Percentiles rank a stretch among this genome's conserved stretches.
Evolutionary conservation across 352 stramenopile species (phyloP).

Genomic region (Pythium brachiatum): DNA sequence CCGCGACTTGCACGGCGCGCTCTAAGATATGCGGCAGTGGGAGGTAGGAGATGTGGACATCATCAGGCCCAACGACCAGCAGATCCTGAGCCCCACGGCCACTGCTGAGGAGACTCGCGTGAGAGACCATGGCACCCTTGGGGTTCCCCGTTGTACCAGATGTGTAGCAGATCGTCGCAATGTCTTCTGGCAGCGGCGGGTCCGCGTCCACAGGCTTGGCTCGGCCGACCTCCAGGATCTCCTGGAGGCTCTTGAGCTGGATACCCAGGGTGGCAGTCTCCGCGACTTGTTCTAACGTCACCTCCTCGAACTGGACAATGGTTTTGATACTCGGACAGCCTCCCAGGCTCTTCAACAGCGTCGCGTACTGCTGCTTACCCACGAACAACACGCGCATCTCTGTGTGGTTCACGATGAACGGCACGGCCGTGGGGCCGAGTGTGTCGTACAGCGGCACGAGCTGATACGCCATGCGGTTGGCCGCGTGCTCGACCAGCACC

Average conservation of each 20-base stretch:
- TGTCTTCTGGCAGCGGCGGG: conserved; percentile 50
- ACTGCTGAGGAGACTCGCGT: conserved; percentile 49
- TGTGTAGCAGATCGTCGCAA: conserved; percentile 92
- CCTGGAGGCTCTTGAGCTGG: conserved; percentile 32
- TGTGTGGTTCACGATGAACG: conserved; percentile 58
- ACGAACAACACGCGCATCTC: conserved; percentile 45
- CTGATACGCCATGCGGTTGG: conserved; percentile 44
- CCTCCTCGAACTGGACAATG: conserved; percentile 38
- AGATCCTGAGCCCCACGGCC: background rate
- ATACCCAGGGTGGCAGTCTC: conserved; percentile 22
- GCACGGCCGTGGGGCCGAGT: conserved; percentile 43
- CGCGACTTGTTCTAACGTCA: conserved; percentile 29
- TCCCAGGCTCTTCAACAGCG: conserved; percentile 34
- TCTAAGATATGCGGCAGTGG: conserved; percentile 97
- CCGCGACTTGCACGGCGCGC: conserved; percentile 77
- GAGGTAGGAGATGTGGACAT: conserved; percentile 94
- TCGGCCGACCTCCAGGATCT: conserved; percentile 29
- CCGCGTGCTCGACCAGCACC: conserved; percentile 36
- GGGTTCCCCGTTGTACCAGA: conserved; percentile 92
- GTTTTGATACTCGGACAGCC: conserved; percentile 35
- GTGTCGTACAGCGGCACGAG: conserved; percentile 64
- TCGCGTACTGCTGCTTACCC: conserved; percentile 37
- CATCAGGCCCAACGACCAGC: conserved; percentile 16
- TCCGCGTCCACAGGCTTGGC: conserved; percentile 25
- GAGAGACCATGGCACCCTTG: conserved; percentile 93